phyloP scores from a whole-genome alignment of 495 filamentous ascomycete species.

The Penicillium egyptiacum region DNA sequence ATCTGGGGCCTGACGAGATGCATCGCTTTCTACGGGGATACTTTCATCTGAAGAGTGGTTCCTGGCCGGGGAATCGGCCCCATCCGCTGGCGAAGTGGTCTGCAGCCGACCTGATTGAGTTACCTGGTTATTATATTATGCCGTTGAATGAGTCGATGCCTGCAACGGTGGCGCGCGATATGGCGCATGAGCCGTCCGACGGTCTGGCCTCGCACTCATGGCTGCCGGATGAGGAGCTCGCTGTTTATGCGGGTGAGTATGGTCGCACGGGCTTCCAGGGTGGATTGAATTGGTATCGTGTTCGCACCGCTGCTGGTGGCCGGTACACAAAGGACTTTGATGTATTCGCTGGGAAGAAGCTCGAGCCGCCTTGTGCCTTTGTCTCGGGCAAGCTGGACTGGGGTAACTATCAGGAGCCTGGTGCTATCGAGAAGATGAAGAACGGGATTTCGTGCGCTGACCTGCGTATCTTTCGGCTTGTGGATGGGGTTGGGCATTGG shows the following conservation, averaged over 20 bases:
- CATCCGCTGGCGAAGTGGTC: slow-evolving; percentile 54
- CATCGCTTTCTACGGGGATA: slow-evolving; percentile 63
- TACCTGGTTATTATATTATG: slow-evolving; percentile 74
- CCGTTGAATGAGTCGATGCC: slow-evolving; percentile 57
- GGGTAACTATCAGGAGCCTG: slow-evolving; percentile 67
- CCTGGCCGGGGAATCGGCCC: slow-evolving; percentile 56
- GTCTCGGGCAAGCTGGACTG: slow-evolving; percentile 63
- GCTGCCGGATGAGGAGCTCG: slow-evolving; percentile 57
- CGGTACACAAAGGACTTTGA: slow-evolving; percentile 50
- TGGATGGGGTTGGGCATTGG: slow-evolving; percentile 67
- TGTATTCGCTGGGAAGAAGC: slow-evolving; percentile 60
- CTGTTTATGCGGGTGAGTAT: slow-evolving; percentile 61
- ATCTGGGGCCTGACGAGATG: slow-evolving; percentile 48
- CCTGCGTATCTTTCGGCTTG: slow-evolving; percentile 49
- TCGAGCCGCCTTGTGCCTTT: slow-evolving; percentile 61
- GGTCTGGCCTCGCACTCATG: slow-evolving; percentile 39
- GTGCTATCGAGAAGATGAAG: slow-evolving; percentile 58
- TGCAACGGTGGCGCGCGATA: slow-evolving; percentile 50
- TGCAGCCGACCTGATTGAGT: slow-evolving; percentile 52
- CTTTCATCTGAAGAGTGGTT: slow-evolving; percentile 66
- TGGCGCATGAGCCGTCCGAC: slow-evolving; percentile 49
- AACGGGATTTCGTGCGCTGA: slow-evolving; percentile 45
- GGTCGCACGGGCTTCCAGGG: slow-evolving; percentile 69
- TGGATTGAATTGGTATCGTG: slow-evolving; percentile 68
- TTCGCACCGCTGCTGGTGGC: slow-evolving; percentile 50